Evolutionary conservation across 495 filamentous ascomycete genomes (phyloP), one percentile per base, ranked within the genome.

Genomic region (Poronia punctata): DNA sequence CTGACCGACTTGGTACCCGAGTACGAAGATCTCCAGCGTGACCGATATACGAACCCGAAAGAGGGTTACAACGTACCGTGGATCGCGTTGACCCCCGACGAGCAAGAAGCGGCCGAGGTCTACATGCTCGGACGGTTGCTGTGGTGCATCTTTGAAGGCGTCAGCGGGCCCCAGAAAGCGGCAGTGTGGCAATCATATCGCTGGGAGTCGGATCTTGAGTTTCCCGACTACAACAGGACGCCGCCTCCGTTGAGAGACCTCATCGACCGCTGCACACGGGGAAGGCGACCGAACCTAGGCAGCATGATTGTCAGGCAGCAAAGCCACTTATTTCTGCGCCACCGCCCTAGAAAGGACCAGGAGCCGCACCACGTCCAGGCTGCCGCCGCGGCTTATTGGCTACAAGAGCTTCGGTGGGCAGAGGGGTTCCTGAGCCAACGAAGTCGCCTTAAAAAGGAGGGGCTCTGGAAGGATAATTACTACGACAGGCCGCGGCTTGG

Each of bases 81-180:
- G 68, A 55, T 68, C 10, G 59, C 59, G 21, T 53, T 71, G 11
- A 59, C 57, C 19, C 46, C 55, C 9, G 25, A 28, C 7, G 70
- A 73, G 49, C 65, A 67, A 45, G 71, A 75, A 37, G 57, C 68
- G 0, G 65, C 62, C 15, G 61, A 67, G 39, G 71, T 72, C 6
- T 75, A 72, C 43, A 72, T 73, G 68, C 63, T 75, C 20, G 71
- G 66, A 1, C 56, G 65, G 3, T 51, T 71, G 5, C 51, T 75
- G 21, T 75, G 70, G 70, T 75, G 71, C 48, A 63, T 75, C 10
- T 75, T 71, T 35, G 70, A 75, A 47, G 66, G 66, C 4, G 62
- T 66, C 43, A 64, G 66, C 38, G 61, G 59, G 1, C 69, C 69
- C 7, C 62, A 72, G 44, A 57, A 52, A 30, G 60, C 60, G 2